phyloP scores from a whole-genome alignment of 2,329 filamentous ascomycete species.

The Colletotrichum paranaense region DNA sequence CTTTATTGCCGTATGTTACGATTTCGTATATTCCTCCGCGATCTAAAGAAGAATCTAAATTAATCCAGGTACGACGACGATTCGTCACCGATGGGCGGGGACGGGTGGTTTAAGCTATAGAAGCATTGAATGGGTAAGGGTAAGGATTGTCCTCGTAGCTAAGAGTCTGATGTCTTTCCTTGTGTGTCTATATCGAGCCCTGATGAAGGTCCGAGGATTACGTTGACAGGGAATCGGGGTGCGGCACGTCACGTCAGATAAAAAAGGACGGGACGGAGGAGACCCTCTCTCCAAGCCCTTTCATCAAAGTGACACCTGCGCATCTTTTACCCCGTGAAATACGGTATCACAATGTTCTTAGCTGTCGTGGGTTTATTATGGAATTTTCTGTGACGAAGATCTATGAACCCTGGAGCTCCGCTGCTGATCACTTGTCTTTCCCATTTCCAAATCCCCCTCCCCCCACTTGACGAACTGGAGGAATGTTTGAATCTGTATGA shows the following conservation, averaged over 20 bases:
- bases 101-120: constrained; percentile 3
- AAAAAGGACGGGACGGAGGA: background rate
- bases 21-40: background rate
- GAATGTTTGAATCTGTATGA: constrained; percentile 29
- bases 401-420: too few relatives aligned
- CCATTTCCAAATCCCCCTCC: too few relatives aligned
- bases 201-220: background rate
- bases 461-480: constrained; percentile 5
- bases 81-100: constrained; percentile 6
- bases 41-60: background rate
- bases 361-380: background rate
- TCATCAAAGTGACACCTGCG: constrained; percentile 25
- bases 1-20: background rate
- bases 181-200: too few relatives aligned
- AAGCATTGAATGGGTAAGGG: background rate
- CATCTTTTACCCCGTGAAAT: background rate
- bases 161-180: background rate
- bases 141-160: background rate
- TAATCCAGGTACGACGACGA: background rate
- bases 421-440: too few relatives aligned
- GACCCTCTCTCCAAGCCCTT: background rate
- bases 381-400: background rate
- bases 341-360: background rate
- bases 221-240: background rate
- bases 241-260: constrained; percentile 10